phyloP scores from a whole-genome alignment of 2,329 filamentous ascomycete genomes.

The Nemania sp. region DNA sequence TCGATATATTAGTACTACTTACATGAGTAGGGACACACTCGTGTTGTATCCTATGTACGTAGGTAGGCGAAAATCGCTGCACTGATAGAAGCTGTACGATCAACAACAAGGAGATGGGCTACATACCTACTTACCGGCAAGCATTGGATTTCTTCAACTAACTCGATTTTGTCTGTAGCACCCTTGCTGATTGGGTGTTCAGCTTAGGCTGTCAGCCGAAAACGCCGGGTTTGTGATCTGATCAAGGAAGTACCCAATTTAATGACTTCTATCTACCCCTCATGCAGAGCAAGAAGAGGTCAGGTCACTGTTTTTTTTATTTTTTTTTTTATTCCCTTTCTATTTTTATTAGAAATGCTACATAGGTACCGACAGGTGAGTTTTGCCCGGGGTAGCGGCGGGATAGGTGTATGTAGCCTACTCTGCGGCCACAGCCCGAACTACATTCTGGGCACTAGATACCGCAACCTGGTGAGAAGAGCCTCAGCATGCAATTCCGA shows the following conservation, averaged over 20 bases:
- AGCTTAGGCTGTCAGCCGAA: constrained; percentile 31
- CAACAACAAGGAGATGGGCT: too few relatives aligned
- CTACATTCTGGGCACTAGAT: not conserved
- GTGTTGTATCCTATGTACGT: too few relatives aligned
- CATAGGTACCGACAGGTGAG: not conserved
- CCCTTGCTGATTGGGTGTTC: constrained; percentile 24
- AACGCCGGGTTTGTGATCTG: constrained; percentile 24
- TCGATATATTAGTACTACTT: too few relatives aligned
- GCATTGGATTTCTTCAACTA: constrained; percentile 13
- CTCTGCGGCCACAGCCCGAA: not conserved
- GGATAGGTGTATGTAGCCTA: constrained; percentile 2
- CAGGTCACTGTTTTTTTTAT: not conserved
- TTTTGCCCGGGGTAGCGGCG: not conserved
- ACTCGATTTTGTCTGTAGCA: constrained; percentile 16
- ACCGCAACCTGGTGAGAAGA: not conserved
- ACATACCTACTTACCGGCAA: not conserved
- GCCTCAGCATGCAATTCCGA: constrained; percentile 7
- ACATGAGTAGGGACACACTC: too few relatives aligned
- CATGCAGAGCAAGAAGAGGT: not conserved
- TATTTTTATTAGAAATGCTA: not conserved
- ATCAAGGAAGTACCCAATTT: constrained; percentile 17
- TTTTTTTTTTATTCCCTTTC: constrained; percentile 1
- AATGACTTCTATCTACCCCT: not conserved
- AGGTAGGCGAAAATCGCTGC: not conserved
- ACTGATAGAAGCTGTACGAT: too few relatives aligned